Conservation (phyloP, 306 rosid species). For the Prunus salicina region DNA sequence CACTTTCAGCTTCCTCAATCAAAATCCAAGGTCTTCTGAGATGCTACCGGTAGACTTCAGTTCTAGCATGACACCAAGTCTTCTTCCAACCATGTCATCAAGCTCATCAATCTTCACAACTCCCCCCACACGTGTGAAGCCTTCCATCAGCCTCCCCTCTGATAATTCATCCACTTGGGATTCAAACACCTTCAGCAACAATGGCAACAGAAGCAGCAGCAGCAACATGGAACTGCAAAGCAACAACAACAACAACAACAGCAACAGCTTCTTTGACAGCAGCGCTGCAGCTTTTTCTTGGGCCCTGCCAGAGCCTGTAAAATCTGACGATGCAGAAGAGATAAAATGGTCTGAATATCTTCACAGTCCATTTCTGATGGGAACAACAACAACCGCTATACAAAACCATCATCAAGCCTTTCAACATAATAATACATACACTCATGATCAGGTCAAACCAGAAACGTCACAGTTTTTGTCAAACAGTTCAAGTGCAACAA, state of each 20-base stretch:
- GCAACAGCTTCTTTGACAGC: slow-evolving; percentile 29
- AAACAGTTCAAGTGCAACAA: slow-evolving; percentile 7
- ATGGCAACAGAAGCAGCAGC: slow-evolving; percentile 30
- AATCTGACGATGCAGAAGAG: slow-evolving; percentile 49
- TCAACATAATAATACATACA: slow-evolving; percentile 28
- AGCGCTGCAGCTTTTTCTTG: slow-evolving; percentile 20
- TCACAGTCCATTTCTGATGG: slow-evolving; percentile 48
- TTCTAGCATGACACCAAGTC: not conserved
- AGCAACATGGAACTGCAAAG: slow-evolving; percentile 34
- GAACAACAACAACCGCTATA: slow-evolving; percentile 25
- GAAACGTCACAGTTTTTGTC: slow-evolving; percentile 34
- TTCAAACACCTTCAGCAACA: slow-evolving; percentile 34
- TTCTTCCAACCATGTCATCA: slow-evolving; percentile 21
- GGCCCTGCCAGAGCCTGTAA: slow-evolving; percentile 34
- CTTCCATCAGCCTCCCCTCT: slow-evolving; percentile 50
- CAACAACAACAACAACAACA: slow-evolving; percentile 13
- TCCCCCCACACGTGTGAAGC: slow-evolving; percentile 39
- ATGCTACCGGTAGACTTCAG: not conserved
- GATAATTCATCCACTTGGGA: slow-evolving; percentile 37
- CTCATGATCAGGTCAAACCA: slow-evolving; percentile 39
- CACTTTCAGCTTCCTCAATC: slow-evolving; percentile 47
- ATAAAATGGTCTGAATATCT: slow-evolving; percentile 77
- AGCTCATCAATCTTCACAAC: slow-evolving; percentile 29
- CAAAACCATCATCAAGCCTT: slow-evolving; percentile 35
- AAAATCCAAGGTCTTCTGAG: slow-evolving; percentile 34